Conservation (phyloP, 495 filamentous ascomycete genomes). For the Usnea hakonensis region DNA sequence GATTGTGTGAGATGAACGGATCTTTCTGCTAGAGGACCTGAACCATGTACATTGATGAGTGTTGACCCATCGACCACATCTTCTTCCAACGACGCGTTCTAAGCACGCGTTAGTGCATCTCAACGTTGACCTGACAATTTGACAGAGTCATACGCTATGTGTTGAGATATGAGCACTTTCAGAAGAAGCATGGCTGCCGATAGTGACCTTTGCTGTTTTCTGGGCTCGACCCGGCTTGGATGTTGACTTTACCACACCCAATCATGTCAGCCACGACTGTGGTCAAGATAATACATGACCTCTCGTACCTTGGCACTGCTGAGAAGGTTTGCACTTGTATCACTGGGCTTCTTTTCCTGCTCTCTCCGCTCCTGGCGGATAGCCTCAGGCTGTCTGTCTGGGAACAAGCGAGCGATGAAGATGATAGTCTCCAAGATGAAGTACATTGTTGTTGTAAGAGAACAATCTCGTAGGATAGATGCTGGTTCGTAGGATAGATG, state of each 20-base stretch:
- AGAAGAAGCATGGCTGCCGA: not conserved
- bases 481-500: not conserved
- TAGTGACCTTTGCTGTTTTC: not conserved
- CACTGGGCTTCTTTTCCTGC: not conserved
- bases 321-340: not conserved
- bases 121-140: too few species aligned
- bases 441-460: not conserved
- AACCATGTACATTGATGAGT: too few species aligned
- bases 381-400: not conserved
- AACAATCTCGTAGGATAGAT: too few species aligned
- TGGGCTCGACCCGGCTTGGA: not conserved
- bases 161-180: not conserved
- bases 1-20: not conserved
- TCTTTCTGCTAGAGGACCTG: constrained; percentile 14
- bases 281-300: too few species aligned
- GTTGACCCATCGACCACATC: too few species aligned
- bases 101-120: too few species aligned
- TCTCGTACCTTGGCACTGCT: not conserved
- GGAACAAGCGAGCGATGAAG: not conserved
- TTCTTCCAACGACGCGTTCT: too few species aligned
- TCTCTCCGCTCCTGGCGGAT: not conserved
- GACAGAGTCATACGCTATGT: not conserved
- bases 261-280: not conserved
- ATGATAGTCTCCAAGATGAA: not conserved
- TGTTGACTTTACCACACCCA: not conserved